Evolutionary conservation across 1,284 basidiomycete species (phyloP).

Genomic region (Puccinia brachypodii): DNA sequence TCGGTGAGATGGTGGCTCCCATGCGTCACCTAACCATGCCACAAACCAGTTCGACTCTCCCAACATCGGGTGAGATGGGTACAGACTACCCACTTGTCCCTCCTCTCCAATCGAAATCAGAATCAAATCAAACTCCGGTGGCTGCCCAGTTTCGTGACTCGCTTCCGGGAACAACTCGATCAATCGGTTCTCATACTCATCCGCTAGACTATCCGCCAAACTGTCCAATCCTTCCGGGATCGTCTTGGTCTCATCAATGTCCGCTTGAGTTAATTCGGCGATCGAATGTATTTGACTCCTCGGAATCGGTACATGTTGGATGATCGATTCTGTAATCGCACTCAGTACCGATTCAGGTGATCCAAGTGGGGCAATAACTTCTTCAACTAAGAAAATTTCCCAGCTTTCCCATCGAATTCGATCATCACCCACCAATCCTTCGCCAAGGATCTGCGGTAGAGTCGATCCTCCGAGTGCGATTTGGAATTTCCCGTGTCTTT

Average conservation of each 20-base stretch:
- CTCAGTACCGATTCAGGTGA: conserved; percentile 30
- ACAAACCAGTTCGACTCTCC: conserved; percentile 48
- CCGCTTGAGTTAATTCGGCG: conserved; percentile 12
- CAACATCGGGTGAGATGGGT: conserved; percentile 36
- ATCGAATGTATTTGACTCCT: conserved; percentile 38
- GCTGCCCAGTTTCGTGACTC: conserved; percentile 30
- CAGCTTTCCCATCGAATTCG: conserved; percentile 36
- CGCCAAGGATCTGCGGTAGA: conserved; percentile 20
- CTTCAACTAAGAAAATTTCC: conserved; percentile 46
- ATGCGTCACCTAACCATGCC: conserved; percentile 43
- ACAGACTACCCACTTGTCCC: conserved; percentile 43
- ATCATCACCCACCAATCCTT: conserved; percentile 30
- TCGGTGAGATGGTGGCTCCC: conserved; percentile 23
- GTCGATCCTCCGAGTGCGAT: conserved; percentile 27
- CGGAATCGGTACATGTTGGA: conserved; percentile 45
- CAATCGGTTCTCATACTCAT: conserved; percentile 42
- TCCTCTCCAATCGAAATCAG: conserved; percentile 25
- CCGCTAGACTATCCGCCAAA: conserved; percentile 37
- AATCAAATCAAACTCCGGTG: conserved; percentile 42
- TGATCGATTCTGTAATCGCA: conserved; percentile 18
- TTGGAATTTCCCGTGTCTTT: conserved; percentile 37
- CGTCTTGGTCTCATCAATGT: conserved; percentile 21
- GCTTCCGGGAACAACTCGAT: conserved; percentile 38
- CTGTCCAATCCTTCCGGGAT: conserved; percentile 38
- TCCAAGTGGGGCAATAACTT: conserved; percentile 33